phyloP scores from a whole-genome alignment of 2,329 filamentous ascomycete genomes.

The Tolypocladium paradoxum region DNA sequence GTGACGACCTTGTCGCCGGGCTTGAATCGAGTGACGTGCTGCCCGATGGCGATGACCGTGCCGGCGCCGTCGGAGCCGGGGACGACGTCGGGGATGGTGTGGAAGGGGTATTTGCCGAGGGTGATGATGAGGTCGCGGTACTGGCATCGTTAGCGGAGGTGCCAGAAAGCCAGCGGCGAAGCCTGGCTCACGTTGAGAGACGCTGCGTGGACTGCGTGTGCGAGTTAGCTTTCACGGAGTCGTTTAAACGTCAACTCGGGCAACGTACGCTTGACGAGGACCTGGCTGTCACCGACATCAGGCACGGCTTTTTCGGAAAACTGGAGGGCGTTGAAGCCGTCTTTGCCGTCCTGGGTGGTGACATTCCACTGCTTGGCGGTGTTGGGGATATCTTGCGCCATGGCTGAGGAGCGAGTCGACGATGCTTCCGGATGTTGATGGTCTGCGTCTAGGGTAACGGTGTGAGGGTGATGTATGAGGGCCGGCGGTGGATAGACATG shows the following conservation, averaged over 20 bases:
- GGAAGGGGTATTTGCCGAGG: conserved; percentile 21
- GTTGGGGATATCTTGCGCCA: conserved; percentile 17
- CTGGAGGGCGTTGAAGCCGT: conserved; percentile 49
- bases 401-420: conserved; percentile 1
- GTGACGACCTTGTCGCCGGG: conserved; percentile 45
- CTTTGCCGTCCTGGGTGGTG: conserved; percentile 21
- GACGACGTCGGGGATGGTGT: conserved; percentile 30
- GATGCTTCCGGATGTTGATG: neutral
- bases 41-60: conserved; percentile 39
- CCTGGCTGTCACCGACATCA: conserved; percentile 56
- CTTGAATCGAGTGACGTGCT: conserved; percentile 35
- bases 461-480: too few species aligned
- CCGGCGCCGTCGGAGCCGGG: conserved; percentile 44
- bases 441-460: neutral
- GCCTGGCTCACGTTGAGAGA: conserved; percentile 33
- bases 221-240: conserved; percentile 1
- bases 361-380: conserved; percentile 49
- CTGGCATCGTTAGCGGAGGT: conserved; percentile 8
- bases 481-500: neutral
- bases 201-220: conserved; percentile 30
- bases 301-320: conserved; percentile 47
- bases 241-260: neutral
- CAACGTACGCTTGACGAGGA: conserved; percentile 49
- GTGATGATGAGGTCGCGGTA: conserved; percentile 44
- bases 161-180: neutral